Base-by-base conservation (phyloP, 306 rosid genomes). In the Rubus idaeus region DNA sequence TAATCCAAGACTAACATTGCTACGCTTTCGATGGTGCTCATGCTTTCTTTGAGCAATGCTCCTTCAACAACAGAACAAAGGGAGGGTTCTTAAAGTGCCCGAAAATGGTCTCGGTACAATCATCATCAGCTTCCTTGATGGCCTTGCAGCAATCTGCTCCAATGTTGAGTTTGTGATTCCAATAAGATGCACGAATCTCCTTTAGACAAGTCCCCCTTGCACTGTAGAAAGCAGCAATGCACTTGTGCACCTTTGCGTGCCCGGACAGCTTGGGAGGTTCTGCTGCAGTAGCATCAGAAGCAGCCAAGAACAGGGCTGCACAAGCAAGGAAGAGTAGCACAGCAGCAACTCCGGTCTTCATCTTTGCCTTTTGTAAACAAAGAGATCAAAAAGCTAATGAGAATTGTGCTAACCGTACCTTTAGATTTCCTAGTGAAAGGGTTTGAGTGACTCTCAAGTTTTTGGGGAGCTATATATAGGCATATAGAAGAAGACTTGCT, bases 121-220 rank as follows among this genome's bases (percentile, higher is more conserved):
- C 52, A n/a, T 42, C 71, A 20, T 67, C 39, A 41, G 53, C 71
- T 18, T 8, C 51, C n/a, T 5, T 41, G 4, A 44, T 42, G 52
- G 71, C 53, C 30, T 67, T 67, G 71, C 52, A 67, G 49, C 71
- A 44, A 44, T 67, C 71, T 42, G 13, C 39, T 10, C 52, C 71
- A 67, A 67, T 17, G 8, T 8, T 20, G 62, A 56, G 26, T 21
- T 20, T 57, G 35, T 10, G 13, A 57, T 21, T 21, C 63, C 26
- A n/a, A 56, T 56, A 20, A n/a, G 62, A 56, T n/a, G 26, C 30
- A 56, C 8, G 8, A 1, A 56, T 61, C 17, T 26, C 42, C 42
- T 26, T 61, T 18, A 61, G 17, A 13, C 66, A 61, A 61, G 42
- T 30, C 0, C 40, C 17, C 18, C 40, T 26, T 26, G 66, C 66